Evolutionary conservation across 2,329 filamentous ascomycete species (phyloP).

Genomic region (Lachnellula subtilissima): DNA sequence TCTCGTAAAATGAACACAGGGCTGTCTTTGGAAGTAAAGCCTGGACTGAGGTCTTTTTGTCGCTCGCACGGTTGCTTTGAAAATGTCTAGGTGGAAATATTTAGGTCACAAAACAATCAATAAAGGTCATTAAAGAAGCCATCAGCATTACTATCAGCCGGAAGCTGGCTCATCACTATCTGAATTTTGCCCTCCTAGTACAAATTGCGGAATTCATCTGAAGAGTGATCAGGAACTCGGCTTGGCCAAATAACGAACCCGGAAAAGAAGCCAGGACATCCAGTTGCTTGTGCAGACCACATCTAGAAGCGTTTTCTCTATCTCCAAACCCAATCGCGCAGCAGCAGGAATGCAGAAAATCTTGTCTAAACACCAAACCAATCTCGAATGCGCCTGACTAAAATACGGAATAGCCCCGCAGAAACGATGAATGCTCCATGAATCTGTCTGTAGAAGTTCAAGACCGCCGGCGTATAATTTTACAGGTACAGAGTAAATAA

Average conservation of each 20-base stretch:
- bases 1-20: constrained; percentile 28
- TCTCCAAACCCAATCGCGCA: background rate
- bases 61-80: background rate
- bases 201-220: constrained; percentile 5
- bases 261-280: background rate
- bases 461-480: constrained; percentile 1
- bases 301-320: constrained; percentile 2
- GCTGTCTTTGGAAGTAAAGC: constrained; percentile 8
- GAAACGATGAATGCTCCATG: constrained; percentile 11
- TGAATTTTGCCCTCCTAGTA: constrained; percentile 13
- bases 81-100: background rate
- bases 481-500: constrained; percentile 14
- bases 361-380: constrained; percentile 8
- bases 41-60: constrained; percentile 15
- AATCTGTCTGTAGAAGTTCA: constrained; percentile 5
- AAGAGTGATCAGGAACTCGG: background rate
- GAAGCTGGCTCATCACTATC: constrained; percentile 21
- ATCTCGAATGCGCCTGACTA: background rate
- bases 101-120: constrained; percentile 19
- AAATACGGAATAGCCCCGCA: constrained; percentile 3
- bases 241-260: background rate
- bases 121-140: constrained; percentile 15
- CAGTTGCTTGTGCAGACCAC: background rate
- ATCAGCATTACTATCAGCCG: constrained; percentile 24
- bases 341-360: constrained; percentile 10